Evolutionary conservation across 2,329 filamentous ascomycete genomes (phyloP).

Genomic region (Coniella vitis): DNA sequence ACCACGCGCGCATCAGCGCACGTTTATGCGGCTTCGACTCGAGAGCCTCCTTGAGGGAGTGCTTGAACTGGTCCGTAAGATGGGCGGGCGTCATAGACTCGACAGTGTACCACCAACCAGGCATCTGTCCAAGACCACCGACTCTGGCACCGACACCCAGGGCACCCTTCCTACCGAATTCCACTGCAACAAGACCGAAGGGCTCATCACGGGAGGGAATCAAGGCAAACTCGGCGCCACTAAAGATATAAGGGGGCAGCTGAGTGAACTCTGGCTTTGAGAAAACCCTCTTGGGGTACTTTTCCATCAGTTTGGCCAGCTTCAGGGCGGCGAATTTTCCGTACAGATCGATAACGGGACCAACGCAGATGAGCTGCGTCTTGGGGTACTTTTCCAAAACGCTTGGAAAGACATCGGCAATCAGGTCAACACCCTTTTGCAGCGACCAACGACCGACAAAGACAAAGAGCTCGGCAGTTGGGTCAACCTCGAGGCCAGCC

Average conservation of each 20-base stretch:
- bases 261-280: constrained; percentile 63
- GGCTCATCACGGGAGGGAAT: constrained; percentile 65
- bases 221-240: constrained; percentile 60
- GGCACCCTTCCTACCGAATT: constrained; percentile 60
- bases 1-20: constrained; percentile 56
- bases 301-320: constrained; percentile 54
- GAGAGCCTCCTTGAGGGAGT: constrained; percentile 52
- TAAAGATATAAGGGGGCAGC: constrained; percentile 59
- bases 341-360: constrained; percentile 59
- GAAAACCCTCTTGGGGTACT: constrained; percentile 59
- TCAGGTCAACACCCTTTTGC: constrained; percentile 63
- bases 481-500: constrained; percentile 57
- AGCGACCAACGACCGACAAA: constrained; percentile 65
- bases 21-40: constrained; percentile 47
- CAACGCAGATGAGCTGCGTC: constrained; percentile 54
- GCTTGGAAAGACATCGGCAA: constrained; percentile 57
- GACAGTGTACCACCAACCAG: constrained; percentile 65
- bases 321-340: constrained; percentile 61
- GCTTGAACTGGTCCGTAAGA: constrained; percentile 56
- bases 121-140: constrained; percentile 60
- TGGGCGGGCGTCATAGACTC: constrained; percentile 57
- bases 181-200: constrained; percentile 61
- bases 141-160: constrained; percentile 59
- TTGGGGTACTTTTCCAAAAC: constrained; percentile 52
- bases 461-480: constrained; percentile 59